These are phyloP conservation scores for Pistacia integerrima DNA, from an alignment of 345 rosid species.

Conservation along the genomic window DNA sequence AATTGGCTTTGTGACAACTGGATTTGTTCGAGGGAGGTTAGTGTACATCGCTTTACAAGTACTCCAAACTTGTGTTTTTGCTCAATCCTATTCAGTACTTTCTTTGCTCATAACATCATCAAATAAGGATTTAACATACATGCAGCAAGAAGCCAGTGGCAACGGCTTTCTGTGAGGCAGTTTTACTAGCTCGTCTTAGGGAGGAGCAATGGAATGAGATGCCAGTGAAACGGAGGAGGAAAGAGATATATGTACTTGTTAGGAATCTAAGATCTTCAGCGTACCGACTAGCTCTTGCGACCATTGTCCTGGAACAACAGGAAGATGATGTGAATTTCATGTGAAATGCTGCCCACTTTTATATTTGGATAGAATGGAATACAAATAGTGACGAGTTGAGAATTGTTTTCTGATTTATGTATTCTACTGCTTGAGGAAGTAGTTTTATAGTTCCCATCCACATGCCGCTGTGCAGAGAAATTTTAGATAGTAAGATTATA, in stretches of 20 bases:
- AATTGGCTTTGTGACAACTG: constrained; percentile 83
- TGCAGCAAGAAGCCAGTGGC: constrained; percentile 76
- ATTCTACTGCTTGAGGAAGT: neutral
- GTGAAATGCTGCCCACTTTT: constrained; percentile 24
- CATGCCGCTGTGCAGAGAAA: neutral
- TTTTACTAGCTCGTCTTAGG: constrained; percentile 59
- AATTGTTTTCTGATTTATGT: neutral
- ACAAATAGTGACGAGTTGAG: too few species aligned
- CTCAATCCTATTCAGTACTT: neutral
- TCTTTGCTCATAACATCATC: neutral
- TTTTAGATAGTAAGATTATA: too few species aligned
- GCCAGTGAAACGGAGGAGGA: constrained; percentile 49
- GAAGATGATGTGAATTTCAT: constrained; percentile 52
- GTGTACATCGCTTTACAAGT: constrained; percentile 6
- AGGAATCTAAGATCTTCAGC: constrained; percentile 83
- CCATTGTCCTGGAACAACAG: constrained; percentile 66
- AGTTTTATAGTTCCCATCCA: neutral
- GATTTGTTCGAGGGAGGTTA: constrained; percentile 83
- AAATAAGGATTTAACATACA: neutral
- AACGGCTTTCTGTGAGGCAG: constrained; percentile 67
- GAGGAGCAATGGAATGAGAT: constrained; percentile 69
- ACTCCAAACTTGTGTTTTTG: neutral
- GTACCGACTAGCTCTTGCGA: constrained; percentile 77
- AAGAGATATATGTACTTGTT: constrained; percentile 72
- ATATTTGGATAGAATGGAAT: neutral